Base-by-base conservation (phyloP, 2,329 filamentous ascomycete genomes). In the Arthrobotrys pseudoclavata region DNA sequence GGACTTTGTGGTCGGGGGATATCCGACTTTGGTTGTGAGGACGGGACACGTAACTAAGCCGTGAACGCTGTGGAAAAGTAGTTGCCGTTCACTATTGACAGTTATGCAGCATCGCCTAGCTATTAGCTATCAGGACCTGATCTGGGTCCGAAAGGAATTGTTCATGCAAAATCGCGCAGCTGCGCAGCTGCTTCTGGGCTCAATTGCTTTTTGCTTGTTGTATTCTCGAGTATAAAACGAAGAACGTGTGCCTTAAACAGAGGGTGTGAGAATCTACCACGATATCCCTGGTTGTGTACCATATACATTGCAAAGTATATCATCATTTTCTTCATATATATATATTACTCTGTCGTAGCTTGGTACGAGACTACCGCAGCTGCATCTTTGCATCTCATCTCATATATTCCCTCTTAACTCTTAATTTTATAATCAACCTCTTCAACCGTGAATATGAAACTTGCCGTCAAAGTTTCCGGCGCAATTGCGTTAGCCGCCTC, bases 21-120 rank as follows among this genome's bases (percentile, higher is more conserved):
- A 61, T 50, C 29, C n/a, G 24, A 63, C 13, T 50, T 37, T 40
- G 20, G 20, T 60, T 69, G n/a, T 42, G n/a, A 22, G n/a, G 29
- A 29, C 22, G 1, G 22, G 50, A 72, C 69, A 72, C 69, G 60
- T 72, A 72, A 34, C 50, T 31, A 40, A 40, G 61, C 18, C 22
- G 18, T 48, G 50, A 42, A 55, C 9, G 52, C 15, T 34, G 3
- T 37, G 40, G 45, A 66, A 10, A 31, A 64, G 26, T 50, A 50
- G 37, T 45, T 34, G n/a, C 22, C 20, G 10, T 20, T 48, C 24
- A 31, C 47, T 26, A 22, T 24, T 48, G 60, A 12, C 15, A 48
- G 20, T 45, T 45, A 12, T 20, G n/a, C 42, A 66, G 9, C 26
- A 42, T 52, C 45, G 37, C 47, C 31, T 57, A 61, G 10, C 37